Percentiles rank a stretch among this genome's conserved stretches.
These are phyloP conservation scores for Aspergillus japonicus DNA, from an alignment of 2,329 filamentous ascomycete species.

Conservation along the genomic window DNA sequence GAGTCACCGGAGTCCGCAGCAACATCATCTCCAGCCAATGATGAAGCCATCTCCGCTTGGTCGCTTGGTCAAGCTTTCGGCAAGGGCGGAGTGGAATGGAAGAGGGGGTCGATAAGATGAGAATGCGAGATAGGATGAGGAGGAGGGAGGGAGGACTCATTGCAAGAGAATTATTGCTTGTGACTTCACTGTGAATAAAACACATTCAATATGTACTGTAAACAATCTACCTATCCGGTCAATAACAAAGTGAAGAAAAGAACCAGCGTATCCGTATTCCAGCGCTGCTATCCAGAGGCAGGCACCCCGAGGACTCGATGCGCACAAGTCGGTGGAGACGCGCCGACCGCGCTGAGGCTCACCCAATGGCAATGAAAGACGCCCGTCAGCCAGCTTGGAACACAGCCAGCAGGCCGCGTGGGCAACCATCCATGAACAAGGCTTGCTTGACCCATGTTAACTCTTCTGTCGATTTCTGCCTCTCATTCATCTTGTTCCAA, in stretches of 20 bases:
- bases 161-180: background rate
- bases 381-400: background rate
- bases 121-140: background rate
- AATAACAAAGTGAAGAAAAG: too few relatives aligned
- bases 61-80: conserved; percentile 5
- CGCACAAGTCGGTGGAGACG: background rate
- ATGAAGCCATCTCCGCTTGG: background rate
- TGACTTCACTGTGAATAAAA: background rate
- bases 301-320: background rate
- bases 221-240: too few relatives aligned
- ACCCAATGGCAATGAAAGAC: background rate
- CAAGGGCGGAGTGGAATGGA: background rate
- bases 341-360: background rate
- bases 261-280: too few relatives aligned
- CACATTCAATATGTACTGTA: too few relatives aligned
- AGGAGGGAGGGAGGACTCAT: background rate
- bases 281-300: too few relatives aligned
- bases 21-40: background rate
- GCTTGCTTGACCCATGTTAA: background rate
- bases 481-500: background rate
- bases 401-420: background rate
- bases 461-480: background rate
- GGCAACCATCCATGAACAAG: background rate
- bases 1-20: background rate
- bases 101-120: background rate